Evolutionary conservation across 2,329 filamentous ascomycete genomes (phyloP).

Genomic region (Hirsutella minnesotensis): DNA sequence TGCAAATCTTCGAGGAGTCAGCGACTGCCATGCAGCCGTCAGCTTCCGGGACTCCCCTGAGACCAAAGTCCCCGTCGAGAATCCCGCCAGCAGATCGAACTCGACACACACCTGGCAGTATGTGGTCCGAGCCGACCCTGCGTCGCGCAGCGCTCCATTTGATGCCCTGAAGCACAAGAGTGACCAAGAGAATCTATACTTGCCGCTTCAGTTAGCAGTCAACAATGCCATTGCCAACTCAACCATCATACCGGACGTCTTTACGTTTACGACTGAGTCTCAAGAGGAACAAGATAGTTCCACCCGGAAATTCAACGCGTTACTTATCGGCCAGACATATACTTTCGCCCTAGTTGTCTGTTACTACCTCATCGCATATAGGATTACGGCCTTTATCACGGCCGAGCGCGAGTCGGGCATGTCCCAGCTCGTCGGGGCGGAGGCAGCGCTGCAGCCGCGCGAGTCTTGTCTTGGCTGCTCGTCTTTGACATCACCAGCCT

Average conservation of each 20-base stretch:
- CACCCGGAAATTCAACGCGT: conserved; percentile 1
- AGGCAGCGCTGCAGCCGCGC: conserved; percentile 8
- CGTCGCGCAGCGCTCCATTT: conserved; percentile 25
- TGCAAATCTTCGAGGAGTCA: conserved; percentile 14
- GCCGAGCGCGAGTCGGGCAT: conserved; percentile 19
- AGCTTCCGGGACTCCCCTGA: conserved; percentile 17
- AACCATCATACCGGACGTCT: conserved; percentile 7
- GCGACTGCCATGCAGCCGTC: conserved; percentile 16
- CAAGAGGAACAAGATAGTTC: conserved; percentile 5
- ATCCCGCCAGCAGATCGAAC: conserved; percentile 1
- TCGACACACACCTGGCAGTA: conserved; percentile 15
- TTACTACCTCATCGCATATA: conserved; percentile 10
- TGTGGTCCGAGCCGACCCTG: conserved; percentile 13
- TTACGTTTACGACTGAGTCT: conserved; percentile 8
- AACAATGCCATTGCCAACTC: conserved; percentile 18
- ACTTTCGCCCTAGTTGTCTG: conserved; percentile 13
- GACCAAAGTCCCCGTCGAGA: conserved; percentile 4
- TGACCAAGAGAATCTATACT: conserved; percentile 11
- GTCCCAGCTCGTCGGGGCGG: conserved; percentile 32
- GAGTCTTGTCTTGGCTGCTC: conserved; percentile 15
- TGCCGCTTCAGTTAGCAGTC: conserved; percentile 20
- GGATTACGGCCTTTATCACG: conserved; percentile 12
- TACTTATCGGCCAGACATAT: conserved; percentile 8
- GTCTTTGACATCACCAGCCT: conserved; percentile 13
- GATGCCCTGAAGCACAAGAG: conserved; percentile 30